Evolutionary conservation across 2,329 filamentous ascomycete species (phyloP).

Genomic region (Fusarium pseudonygamai): DNA sequence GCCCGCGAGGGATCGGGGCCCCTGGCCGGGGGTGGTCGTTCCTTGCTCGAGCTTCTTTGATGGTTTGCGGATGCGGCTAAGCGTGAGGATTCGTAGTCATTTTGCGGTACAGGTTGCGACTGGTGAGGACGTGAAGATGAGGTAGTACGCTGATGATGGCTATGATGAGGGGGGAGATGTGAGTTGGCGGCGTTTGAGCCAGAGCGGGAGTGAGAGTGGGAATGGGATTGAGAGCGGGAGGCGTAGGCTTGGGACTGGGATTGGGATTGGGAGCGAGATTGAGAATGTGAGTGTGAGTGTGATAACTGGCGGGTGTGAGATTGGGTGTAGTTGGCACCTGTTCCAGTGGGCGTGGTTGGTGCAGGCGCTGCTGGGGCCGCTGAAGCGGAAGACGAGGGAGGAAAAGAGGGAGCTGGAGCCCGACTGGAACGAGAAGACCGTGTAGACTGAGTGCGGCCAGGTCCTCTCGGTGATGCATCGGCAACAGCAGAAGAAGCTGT

Average conservation of each 20-base stretch:
- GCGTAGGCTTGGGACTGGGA: slow-evolving; percentile 30
- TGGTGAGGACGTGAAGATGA: slow-evolving; percentile 53
- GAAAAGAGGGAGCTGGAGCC: slow-evolving; percentile 34
- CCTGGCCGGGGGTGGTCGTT: slow-evolving; percentile 61
- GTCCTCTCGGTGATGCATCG: slow-evolving; percentile 42
- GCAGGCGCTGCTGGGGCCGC: slow-evolving; percentile 32
- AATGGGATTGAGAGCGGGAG: slow-evolving; percentile 35
- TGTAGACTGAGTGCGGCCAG: slow-evolving; percentile 49
- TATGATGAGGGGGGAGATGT: slow-evolving; percentile 37
- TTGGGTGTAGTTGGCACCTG: slow-evolving; percentile 36
- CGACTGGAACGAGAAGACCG: slow-evolving; percentile 44
- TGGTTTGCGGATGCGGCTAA: slow-evolving; percentile 63
- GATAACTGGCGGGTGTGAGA: slow-evolving; percentile 40
- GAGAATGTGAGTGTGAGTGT: slow-evolving; percentile 38
- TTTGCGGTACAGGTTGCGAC: slow-evolving; percentile 61
- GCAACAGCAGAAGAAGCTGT: slow-evolving; percentile 36
- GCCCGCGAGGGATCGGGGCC: slow-evolving; percentile 61
- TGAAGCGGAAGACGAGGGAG: slow-evolving; percentile 27
- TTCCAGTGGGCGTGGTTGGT: slow-evolving; percentile 38
- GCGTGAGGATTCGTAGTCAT: slow-evolving; percentile 79
- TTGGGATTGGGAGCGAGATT: slow-evolving; percentile 32
- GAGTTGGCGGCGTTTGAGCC: slow-evolving; percentile 42
- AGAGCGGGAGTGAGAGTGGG: slow-evolving; percentile 38
- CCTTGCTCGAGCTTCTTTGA: slow-evolving; percentile 73
- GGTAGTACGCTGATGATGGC: slow-evolving; percentile 51